Evolutionary conservation across 495 filamentous ascomycete genomes (phyloP).

Genomic region (Hamigera avellanea): DNA sequence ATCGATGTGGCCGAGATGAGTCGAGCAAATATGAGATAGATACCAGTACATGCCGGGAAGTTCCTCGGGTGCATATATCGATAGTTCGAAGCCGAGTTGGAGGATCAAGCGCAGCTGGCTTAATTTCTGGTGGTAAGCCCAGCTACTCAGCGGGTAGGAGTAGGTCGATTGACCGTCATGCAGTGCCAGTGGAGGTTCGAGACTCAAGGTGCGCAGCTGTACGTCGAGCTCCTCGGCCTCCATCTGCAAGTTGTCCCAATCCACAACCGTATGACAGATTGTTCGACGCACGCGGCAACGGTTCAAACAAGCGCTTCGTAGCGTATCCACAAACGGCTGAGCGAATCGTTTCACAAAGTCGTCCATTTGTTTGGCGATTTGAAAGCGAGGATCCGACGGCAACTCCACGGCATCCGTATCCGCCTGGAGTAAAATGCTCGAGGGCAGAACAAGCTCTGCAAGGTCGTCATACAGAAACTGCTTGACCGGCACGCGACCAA

Average conservation of each 20-base stretch:
- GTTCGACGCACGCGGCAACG: slow-evolving; percentile 75
- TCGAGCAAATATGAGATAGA: slow-evolving; percentile 35
- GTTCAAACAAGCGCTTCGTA: slow-evolving; percentile 78
- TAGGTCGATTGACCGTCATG: slow-evolving; percentile 37
- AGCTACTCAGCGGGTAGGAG: slow-evolving; percentile 69
- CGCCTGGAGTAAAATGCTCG: slow-evolving; percentile 56
- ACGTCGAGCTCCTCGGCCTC: slow-evolving; percentile 74
- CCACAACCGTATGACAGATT: slow-evolving; percentile 65
- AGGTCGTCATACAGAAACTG: slow-evolving; percentile 73
- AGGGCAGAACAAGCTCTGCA: slow-evolving; percentile 60
- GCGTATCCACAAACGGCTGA: slow-evolving; percentile 70
- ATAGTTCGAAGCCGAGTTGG: slow-evolving; percentile 91
- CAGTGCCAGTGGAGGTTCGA: slow-evolving; percentile 45
- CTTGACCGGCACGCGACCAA: slow-evolving; percentile 55
- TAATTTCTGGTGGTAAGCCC: slow-evolving; percentile 83
- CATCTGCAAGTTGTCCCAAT: slow-evolving; percentile 76
- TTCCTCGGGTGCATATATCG: slow-evolving; percentile 81
- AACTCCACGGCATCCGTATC: slow-evolving; percentile 64
- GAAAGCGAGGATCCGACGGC: slow-evolving; percentile 63
- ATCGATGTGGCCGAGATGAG: slow-evolving; percentile 46
- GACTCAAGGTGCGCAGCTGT: slow-evolving; percentile 50
- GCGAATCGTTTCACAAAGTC: slow-evolving; percentile 64
- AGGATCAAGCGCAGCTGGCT: slow-evolving; percentile 77
- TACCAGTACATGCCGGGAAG: slow-evolving; percentile 87
- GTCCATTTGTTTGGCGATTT: slow-evolving; percentile 68